These are phyloP conservation scores for Aspergillus proliferans DNA, from an alignment of 2,329 filamentous ascomycete genomes.

Conservation along the genomic window DNA sequence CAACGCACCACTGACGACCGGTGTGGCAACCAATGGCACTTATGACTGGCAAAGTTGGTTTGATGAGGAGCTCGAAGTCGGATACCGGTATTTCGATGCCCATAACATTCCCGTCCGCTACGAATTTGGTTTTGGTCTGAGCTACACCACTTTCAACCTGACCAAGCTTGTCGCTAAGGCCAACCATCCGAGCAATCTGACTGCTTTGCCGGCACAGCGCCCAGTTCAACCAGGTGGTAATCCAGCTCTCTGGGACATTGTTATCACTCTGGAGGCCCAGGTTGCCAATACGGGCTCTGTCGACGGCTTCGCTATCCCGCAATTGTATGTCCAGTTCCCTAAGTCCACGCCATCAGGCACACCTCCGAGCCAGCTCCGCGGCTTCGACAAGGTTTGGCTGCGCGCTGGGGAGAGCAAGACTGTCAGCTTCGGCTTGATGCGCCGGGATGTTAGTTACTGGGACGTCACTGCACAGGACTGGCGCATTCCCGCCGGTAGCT, in stretches of 20 bases:
- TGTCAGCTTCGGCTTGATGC: conserved; percentile 49
- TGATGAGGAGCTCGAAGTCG: conserved; percentile 14
- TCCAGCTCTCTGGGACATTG: conserved; percentile 14
- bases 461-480: conserved; percentile 55
- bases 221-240: conserved; percentile 42
- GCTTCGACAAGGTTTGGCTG: conserved; percentile 53
- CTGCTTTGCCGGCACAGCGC: conserved; percentile 40
- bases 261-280: conserved; percentile 45
- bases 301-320: conserved; percentile 66
- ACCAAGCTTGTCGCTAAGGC: conserved; percentile 48
- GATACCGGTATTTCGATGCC: conserved; percentile 18
- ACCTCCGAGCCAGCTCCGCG: conserved; percentile 51
- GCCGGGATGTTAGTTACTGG: conserved; percentile 62
- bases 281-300: conserved; percentile 66
- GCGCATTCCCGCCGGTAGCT: conserved; percentile 26
- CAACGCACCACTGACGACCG: conserved; percentile 34
- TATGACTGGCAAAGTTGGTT: conserved; percentile 14
- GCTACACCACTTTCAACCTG: conserved; percentile 65
- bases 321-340: conserved; percentile 37
- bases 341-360: conserved; percentile 22
- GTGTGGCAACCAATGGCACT: conserved; percentile 7
- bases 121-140: conserved; percentile 55
- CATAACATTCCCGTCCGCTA: conserved; percentile 14
- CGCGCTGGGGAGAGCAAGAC: conserved; percentile 31
- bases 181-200: conserved; percentile 46